These are phyloP conservation scores for Schizosaccharomyces pombe DNA, from an alignment of 805 yeast genomes.

Conservation along the genomic window DNA sequence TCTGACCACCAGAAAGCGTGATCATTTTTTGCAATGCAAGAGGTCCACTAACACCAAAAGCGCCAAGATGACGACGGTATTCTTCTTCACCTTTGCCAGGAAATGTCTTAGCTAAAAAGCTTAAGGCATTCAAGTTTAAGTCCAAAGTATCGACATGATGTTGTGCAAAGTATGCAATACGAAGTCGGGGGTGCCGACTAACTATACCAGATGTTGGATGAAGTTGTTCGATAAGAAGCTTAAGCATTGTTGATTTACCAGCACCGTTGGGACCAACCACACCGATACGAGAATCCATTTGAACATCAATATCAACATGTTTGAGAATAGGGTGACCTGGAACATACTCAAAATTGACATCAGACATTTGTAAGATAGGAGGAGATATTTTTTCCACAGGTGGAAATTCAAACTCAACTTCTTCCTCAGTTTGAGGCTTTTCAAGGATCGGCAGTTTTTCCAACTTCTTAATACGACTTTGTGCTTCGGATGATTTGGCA, in stretches of 20 bases:
- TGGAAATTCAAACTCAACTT: conserved; percentile 70
- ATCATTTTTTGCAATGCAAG: conserved; percentile 79
- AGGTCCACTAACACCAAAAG: conserved; percentile 91
- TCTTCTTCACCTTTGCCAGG: conserved; percentile 94
- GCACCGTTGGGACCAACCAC: conserved; percentile 98
- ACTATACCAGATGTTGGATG: conserved; percentile 57
- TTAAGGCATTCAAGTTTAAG: conserved; percentile 56
- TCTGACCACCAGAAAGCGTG: conserved; percentile 88
- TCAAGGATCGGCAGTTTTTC: conserved; percentile 84
- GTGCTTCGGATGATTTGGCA: conserved; percentile 92
- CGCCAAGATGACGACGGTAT: conserved; percentile 85
- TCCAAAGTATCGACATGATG: conserved; percentile 98
- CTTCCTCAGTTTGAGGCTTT: conserved; percentile 81
- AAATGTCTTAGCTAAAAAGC: conserved; percentile 72
- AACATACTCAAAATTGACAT: conserved; percentile 63
- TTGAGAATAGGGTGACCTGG: conserved; percentile 39
- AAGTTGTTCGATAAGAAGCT: conserved; percentile 56
- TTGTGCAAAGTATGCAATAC: conserved; percentile 94
- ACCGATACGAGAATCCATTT: conserved; percentile 85
- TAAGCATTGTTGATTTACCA: conserved; percentile 89
- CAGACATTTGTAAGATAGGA: conserved; percentile 71
- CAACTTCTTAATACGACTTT: conserved; percentile 86
- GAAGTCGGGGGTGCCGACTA: conserved; percentile 56
- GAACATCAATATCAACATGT: conserved; percentile 71
- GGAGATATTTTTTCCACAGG: conserved; percentile 86